phyloP scores from a whole-genome alignment of 192 early-diverging fungal genomes.

The Mortierella antarctica region DNA sequence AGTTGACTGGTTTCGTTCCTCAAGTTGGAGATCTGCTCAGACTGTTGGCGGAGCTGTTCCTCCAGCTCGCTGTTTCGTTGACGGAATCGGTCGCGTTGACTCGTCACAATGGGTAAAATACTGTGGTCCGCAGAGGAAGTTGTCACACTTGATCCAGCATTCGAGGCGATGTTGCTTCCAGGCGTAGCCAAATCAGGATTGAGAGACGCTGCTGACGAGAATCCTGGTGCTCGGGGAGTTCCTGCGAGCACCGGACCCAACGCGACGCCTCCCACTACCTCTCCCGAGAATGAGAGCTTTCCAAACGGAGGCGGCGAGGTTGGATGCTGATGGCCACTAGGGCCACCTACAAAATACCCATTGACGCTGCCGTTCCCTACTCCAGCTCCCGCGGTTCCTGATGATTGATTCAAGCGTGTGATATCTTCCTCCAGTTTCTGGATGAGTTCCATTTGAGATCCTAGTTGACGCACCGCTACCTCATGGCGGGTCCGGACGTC shows the following conservation, averaged over 20 bases:
- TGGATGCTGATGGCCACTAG: slow-evolving; percentile 25
- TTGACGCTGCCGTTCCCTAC: not conserved
- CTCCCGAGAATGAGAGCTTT: slow-evolving; percentile 28
- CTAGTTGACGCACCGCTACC: slow-evolving; percentile 44
- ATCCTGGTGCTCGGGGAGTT: slow-evolving; percentile 32
- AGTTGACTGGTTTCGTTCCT: slow-evolving; percentile 71
- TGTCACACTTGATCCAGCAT: slow-evolving; percentile 1
- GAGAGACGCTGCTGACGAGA: slow-evolving; percentile 21
- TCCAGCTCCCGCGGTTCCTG: not conserved
- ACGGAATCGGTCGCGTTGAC: slow-evolving; percentile 90
- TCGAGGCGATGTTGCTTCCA: not conserved
- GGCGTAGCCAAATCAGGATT: slow-evolving; percentile 11
- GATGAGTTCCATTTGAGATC: slow-evolving; percentile 60
- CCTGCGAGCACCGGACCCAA: slow-evolving; percentile 28
- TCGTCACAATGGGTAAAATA: slow-evolving; percentile 88
- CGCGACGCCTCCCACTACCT: slow-evolving; percentile 42
- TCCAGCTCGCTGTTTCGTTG: slow-evolving; percentile 90
- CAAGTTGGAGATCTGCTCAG: slow-evolving; percentile 65
- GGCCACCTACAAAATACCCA: slow-evolving; percentile 26
- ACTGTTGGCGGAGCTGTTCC: slow-evolving; percentile 67
- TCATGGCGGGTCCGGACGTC: slow-evolving; percentile 37
- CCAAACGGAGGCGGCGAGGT: slow-evolving; percentile 38
- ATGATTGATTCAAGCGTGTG: slow-evolving; percentile 48
- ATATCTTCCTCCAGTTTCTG: slow-evolving; percentile 68
- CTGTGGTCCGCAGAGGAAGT: slow-evolving; percentile 44